These are phyloP conservation scores for Mycena filopes DNA, from an alignment of 768 basidiomycete genomes.

Conservation along the genomic window DNA sequence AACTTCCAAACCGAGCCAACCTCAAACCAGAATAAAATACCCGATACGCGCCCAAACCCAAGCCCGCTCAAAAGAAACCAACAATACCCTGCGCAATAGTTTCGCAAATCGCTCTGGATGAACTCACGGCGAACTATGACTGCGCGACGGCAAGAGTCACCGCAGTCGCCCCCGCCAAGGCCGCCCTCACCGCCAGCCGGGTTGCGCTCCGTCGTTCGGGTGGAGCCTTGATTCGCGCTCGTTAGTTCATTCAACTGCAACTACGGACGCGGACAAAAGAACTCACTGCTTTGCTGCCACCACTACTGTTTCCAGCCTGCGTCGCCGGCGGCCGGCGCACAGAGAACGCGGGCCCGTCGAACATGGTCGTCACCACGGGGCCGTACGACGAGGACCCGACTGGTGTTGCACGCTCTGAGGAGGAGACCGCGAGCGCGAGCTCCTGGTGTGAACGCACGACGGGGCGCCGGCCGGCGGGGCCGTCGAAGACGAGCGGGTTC, in stretches of 20 bases:
- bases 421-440: background rate
- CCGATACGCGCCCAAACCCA: too few relatives aligned
- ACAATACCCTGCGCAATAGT: background rate
- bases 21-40: too few relatives aligned
- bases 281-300: background rate
- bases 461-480: conserved; percentile 14
- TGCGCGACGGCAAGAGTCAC: background rate
- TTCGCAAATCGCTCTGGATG: background rate
- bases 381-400: background rate
- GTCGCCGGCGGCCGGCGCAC: background rate
- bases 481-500: conserved; percentile 19
- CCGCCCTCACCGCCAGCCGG: background rate
- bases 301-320: too few relatives aligned
- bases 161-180: background rate
- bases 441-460: conserved; percentile 4
- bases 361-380: conserved; percentile 4
- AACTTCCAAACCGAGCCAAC: too few relatives aligned
- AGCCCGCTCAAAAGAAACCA: too few relatives aligned
- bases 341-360: conserved; percentile 17
- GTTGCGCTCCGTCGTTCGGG: background rate
- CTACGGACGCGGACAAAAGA: too few relatives aligned
- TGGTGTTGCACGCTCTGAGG: too few relatives aligned
- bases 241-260: background rate
- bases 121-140: background rate
- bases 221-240: background rate